A percentile compares a stretch with the other conserved stretches of the same genome.
Conservation (phyloP, 2,329 filamentous ascomycete species). For the Leptographium lundbergii region DNA sequence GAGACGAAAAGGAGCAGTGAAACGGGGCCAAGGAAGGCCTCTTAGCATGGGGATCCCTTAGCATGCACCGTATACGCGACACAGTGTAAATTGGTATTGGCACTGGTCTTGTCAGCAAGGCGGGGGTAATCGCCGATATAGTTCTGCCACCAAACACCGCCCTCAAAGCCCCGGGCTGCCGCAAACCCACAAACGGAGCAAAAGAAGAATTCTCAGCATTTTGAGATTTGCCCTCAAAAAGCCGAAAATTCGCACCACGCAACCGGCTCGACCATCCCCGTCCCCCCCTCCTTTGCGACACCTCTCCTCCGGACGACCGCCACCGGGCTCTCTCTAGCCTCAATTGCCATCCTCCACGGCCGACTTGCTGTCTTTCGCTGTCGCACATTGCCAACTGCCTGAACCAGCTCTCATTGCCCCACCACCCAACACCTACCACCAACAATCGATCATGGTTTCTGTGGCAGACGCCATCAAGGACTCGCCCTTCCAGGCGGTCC, state of each 20-base stretch:
- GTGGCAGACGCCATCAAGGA: conserved; percentile 46
- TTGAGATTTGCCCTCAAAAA: conserved; percentile 1
- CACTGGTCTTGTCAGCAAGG: no score
- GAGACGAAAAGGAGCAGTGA: no score
- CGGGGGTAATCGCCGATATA: no score
- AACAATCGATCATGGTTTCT: conserved; percentile 5
- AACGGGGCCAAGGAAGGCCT: no score
- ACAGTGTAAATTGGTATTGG: no score
- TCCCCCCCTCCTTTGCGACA: background rate
- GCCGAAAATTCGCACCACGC: background rate
- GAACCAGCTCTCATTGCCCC: background rate
- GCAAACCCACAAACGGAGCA: conserved; percentile 9
- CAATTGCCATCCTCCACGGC: background rate
- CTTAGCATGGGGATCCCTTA: no score
- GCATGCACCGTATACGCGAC: no score
- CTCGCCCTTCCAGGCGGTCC: conserved; percentile 68
- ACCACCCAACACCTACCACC: background rate
- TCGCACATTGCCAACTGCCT: background rate
- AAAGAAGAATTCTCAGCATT: conserved; percentile 4
- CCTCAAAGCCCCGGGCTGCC: background rate
- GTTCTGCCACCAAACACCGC: conserved; percentile 8
- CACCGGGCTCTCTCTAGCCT: background rate
- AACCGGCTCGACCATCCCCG: background rate
- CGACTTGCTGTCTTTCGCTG: background rate
- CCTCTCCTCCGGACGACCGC: background rate